Evolutionary conservation across 345 rosid genomes (phyloP).

Genomic region (Xanthoceras sorbifolium): DNA sequence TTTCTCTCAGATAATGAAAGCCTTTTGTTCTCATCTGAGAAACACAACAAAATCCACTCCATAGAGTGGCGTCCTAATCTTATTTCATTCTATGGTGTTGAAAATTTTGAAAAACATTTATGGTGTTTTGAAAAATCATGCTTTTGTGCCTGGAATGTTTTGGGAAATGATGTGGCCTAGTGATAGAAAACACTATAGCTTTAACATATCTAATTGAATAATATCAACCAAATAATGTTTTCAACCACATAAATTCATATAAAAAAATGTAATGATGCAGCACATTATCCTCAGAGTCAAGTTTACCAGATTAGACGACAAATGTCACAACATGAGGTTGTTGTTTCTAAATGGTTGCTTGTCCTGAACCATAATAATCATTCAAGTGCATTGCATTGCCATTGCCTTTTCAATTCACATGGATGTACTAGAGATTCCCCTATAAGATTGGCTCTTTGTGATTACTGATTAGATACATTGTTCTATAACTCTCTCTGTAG

Average conservation of each 20-base stretch:
- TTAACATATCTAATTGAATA: neutral
- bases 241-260: neutral
- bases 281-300: neutral
- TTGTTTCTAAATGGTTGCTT: neutral
- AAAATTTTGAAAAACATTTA: neutral
- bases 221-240: neutral
- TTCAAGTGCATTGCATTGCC: neutral
- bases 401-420: neutral
- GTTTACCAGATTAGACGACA: neutral
- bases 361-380: neutral
- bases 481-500: neutral
- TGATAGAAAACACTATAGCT: neutral
- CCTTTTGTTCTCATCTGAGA: neutral
- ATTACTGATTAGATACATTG: neutral
- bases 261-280: neutral
- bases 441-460: neutral
- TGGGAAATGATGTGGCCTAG: neutral
- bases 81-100: neutral
- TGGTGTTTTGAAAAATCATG: neutral
- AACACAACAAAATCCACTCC: neutral
- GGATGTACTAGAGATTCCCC: constrained; percentile 9
- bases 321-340: neutral
- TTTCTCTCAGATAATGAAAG: neutral
- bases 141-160: neutral
- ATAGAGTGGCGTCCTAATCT: neutral